Evolutionary conservation across 805 yeast species (phyloP).

Genomic region (Sugiyamaella valdiviana): DNA sequence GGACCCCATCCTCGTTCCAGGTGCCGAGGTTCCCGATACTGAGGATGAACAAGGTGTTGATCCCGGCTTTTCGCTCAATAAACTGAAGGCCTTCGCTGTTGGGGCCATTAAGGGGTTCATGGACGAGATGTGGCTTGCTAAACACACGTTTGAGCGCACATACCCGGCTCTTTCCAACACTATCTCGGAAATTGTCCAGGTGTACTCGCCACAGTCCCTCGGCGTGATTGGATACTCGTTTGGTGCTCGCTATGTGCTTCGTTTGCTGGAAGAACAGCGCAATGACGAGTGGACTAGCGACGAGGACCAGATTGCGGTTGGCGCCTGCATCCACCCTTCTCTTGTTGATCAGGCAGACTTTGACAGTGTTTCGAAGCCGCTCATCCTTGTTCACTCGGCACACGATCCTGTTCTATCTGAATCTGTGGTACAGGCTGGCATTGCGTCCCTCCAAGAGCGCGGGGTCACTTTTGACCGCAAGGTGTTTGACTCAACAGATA

Average conservation of each 20-base stretch:
- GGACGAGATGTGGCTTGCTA: conserved; percentile 34
- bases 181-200: conserved; percentile 26
- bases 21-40: conserved; percentile 14
- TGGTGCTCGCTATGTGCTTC: conserved; percentile 30
- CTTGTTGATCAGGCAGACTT: conserved; percentile 26
- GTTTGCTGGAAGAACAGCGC: conserved; percentile 22
- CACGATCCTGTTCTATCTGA: conserved; percentile 27
- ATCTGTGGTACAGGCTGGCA: conserved; percentile 17
- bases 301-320: conserved; percentile 24
- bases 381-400: conserved; percentile 23
- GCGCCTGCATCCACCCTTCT: conserved; percentile 29
- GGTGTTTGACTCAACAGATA: conserved; percentile 12
- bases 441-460: conserved; percentile 13
- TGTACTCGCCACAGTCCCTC: conserved; percentile 25
- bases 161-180: conserved; percentile 24
- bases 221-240: conserved; percentile 31
- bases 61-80: conserved; percentile 7
- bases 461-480: conserved; percentile 17
- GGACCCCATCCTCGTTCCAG: conserved; percentile 26
- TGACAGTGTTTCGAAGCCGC: conserved; percentile 24
- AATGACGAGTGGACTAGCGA: conserved; percentile 23
- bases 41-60: background rate
- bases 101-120: conserved; percentile 28
- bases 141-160: conserved; percentile 29
- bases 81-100: conserved; percentile 24